These are phyloP conservation scores for Millerozyma miso DNA, from an alignment of 805 yeast genomes.

Conservation along the genomic window DNA sequence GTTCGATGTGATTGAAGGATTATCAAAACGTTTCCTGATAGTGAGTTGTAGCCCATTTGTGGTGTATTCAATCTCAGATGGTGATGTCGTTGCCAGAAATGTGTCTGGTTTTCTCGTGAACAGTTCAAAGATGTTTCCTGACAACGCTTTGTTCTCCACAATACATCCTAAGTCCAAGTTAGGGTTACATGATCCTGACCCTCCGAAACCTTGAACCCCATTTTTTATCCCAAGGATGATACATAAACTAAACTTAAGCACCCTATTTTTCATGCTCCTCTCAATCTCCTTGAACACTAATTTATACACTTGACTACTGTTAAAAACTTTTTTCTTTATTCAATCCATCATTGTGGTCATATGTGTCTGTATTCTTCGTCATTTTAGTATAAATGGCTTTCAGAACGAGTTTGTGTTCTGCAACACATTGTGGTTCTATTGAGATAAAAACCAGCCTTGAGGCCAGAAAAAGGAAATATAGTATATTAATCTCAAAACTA, in stretches of 20 bases:
- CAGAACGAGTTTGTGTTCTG: neutral
- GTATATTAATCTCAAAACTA: no score
- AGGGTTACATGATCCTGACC: slow-evolving; percentile 23
- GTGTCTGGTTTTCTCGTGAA: slow-evolving; percentile 8
- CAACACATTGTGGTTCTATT: neutral
- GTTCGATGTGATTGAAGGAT: slow-evolving; percentile 27
- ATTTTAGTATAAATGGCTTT: no score
- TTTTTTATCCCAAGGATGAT: neutral
- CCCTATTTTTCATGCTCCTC: neutral
- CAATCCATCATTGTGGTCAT: no score
- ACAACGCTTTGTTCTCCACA: slow-evolving; percentile 24
- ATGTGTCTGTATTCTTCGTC: no score
- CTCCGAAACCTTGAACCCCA: neutral
- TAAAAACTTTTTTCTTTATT: no score
- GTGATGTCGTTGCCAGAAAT: slow-evolving; percentile 6
- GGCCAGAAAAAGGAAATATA: no score
- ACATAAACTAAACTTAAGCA: neutral
- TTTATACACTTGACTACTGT: no score
- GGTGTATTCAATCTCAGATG: slow-evolving; percentile 9
- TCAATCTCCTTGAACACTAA: neutral
- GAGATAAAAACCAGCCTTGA: no score
- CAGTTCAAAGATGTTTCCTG: slow-evolving; percentile 12
- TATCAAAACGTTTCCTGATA: slow-evolving; percentile 21
- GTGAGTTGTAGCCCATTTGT: slow-evolving; percentile 7
- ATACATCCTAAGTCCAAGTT: slow-evolving; percentile 18